Evolutionary conservation across 306 rosid species (phyloP).

Genomic region (Rosa rugosa): DNA sequence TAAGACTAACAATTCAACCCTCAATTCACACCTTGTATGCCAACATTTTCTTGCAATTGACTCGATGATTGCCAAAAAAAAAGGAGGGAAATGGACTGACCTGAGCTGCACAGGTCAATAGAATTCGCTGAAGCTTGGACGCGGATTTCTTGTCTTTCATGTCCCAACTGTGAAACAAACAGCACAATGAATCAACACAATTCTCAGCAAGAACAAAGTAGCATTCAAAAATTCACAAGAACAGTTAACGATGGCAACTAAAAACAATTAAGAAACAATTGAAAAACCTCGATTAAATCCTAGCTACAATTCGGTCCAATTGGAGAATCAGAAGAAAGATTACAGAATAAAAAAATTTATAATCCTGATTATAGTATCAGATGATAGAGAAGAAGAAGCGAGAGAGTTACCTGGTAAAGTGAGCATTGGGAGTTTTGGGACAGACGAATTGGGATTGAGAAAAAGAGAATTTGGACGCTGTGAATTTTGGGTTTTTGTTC

Average conservation of each 20-base stretch:
- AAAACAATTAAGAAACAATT: background rate
- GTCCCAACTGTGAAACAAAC: conserved; percentile 27
- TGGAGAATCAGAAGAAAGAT: background rate
- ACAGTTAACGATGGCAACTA: background rate
- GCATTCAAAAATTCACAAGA: background rate
- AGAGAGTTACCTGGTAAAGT: conserved; percentile 1
- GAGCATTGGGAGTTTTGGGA: background rate
- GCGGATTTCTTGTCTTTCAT: conserved; percentile 79
- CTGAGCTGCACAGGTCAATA: conserved; percentile 79
- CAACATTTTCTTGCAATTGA: background rate
- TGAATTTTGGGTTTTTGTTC: background rate
- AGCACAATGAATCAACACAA: background rate
- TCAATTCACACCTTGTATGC: background rate
- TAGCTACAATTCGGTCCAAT: background rate
- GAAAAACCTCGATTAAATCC: background rate
- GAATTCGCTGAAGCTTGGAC: conserved; percentile 68
- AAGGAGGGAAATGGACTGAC: conserved; percentile 35
- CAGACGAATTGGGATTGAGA: background rate
- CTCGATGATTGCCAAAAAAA: background rate
- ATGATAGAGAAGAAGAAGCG: background rate
- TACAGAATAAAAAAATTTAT: background rate
- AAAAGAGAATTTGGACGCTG: background rate
- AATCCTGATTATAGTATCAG: background rate
- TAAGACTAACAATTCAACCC: background rate
- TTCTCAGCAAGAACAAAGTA: background rate